These are phyloP conservation scores for Hanseniaspora vineae DNA, from an alignment of 805 yeast species.

Conservation along the genomic window DNA sequence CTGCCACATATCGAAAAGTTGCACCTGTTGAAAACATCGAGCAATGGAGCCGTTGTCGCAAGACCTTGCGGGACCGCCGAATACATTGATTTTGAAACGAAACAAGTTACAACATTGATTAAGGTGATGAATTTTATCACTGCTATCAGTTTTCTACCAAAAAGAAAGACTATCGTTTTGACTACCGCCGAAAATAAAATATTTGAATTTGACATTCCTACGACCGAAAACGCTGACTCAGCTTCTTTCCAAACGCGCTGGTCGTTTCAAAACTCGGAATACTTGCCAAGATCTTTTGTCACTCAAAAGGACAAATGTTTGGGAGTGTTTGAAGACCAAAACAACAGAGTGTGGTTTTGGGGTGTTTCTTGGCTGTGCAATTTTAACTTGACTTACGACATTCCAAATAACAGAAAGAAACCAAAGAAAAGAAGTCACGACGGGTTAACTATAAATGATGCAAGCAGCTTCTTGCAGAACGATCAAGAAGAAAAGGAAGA, in stretches of 20 bases:
- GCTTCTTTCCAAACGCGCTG: conserved; percentile 47
- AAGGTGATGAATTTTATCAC: conserved; percentile 49
- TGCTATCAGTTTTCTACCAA: conserved; percentile 41
- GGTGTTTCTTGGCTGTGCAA: conserved; percentile 73
- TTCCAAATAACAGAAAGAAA: conserved; percentile 31
- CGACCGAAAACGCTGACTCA: conserved; percentile 3
- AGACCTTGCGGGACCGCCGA: conserved; percentile 59
- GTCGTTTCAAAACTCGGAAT: conserved; percentile 68
- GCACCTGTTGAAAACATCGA: conserved; percentile 37
- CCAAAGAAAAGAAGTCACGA: conserved; percentile 29
- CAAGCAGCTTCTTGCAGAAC: conserved; percentile 20
- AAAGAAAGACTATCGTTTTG: conserved; percentile 39
- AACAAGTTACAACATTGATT: conserved; percentile 32
- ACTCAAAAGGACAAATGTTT: conserved; percentile 52
- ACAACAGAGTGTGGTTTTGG: conserved; percentile 64
- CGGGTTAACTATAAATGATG: conserved; percentile 30
- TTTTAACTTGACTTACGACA: conserved; percentile 49
- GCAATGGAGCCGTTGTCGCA: conserved; percentile 38
- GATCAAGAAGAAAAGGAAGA: conserved; percentile 12
- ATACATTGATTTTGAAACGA: conserved; percentile 20
- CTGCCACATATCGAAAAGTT: conserved; percentile 39
- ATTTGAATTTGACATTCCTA: conserved; percentile 42
- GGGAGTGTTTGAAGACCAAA: conserved; percentile 48
- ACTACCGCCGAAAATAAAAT: conserved; percentile 65
- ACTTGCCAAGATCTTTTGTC: conserved; percentile 53